Base-by-base conservation (phyloP, 371 early-diverging fungal genomes). In the Saksenaea vasiformis region DNA sequence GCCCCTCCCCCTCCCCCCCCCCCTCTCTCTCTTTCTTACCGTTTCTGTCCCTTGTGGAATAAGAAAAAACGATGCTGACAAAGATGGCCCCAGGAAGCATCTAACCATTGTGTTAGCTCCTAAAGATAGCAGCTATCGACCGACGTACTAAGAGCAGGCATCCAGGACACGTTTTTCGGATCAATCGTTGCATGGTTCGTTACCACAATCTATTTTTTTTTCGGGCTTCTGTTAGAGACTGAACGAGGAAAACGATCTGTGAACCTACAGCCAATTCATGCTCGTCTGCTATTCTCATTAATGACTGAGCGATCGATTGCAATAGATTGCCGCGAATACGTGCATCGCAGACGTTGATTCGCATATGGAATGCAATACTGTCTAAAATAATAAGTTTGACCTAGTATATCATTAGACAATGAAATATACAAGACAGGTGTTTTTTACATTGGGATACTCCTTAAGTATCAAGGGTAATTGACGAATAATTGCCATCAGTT, bases 291-390 rank as follows among this genome's bases (percentile, higher is more conserved):
- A 83, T 17, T 36, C 76, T 62, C 3, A 80, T 59, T 2, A 90
- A 61, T 3, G 70, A 61, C 24, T 78, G 81, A 8, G 85, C 85
- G 31, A 85, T 67, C 15, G 69, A 70, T 17, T 76, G 67, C n/a
- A 88, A 54, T 14, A 87, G 54, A 1, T 75, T 64, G 5, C 80
- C 72, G 4, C 89, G 70, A 39, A 77, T 47, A 2, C 70, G 64
- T 65, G 79, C 71, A 53, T 85, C 76, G 14, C 67, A 47, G 44
- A 84, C 74, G 36, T 79, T 82, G 17, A 84, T 71, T 34, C 89
- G 68, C 56, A 90, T 85, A 63, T 84, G 90, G 65, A 84, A 88
- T 7, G 90, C 83, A 17, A 90, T 83, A 5, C 82, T 84, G 69
- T 91, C 91, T 17, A 91, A 62, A 7, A 90, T 68, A 15, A 91